Evolutionary conservation across 352 stramenopile genomes (phyloP), one percentile per base, ranked within the genome.

Genomic region (Pythium volutum): DNA sequence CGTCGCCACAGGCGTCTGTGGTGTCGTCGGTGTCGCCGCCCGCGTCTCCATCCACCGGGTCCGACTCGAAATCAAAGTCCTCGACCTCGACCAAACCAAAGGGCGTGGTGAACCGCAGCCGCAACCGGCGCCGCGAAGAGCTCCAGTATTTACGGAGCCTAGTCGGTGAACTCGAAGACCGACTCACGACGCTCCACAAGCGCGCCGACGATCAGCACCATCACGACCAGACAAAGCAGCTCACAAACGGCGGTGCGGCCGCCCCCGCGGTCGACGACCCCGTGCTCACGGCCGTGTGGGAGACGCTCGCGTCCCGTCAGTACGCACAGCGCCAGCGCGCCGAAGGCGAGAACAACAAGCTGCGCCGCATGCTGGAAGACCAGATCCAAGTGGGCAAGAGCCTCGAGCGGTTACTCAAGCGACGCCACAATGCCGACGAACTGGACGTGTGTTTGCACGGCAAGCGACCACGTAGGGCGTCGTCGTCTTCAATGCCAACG

Each of bases 321-420:
- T 62, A 56, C 25, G 54, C 31, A 14, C 50, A 71, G 41, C 58
- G 64, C 26, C 58, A 64, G 26, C 58, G 82, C 45, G 50, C 68
- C 6, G 53, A 67, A n/a, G 15, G 33, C 4, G 59, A 73, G 38
- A 75, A 75, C 50, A 47, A 14, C 29, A 63, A 60, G 22, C 47
- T 75, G 23, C 47, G 54, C 3, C 48, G 38, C 7, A 62, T 81
- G 65, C 56, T 87, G 6, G 63, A 74, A 43, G 70, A 73, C 33
- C 77, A 84, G 50, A 73, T 84, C 51, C 73, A 76, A 49, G 57
- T 81, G 22, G 68, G 68, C 29, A 81, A 71, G 45, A 69, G 63
- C 22, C 66, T 87, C 23, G 66, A 83, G 47, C 67, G 59, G 34
- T 53, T 78, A n/a, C 47, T 84, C 26, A 54, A 70, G 12, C 71